Evolutionary conservation across 2,329 filamentous ascomycete species (phyloP).

Genomic region (Colletotrichum navitas): DNA sequence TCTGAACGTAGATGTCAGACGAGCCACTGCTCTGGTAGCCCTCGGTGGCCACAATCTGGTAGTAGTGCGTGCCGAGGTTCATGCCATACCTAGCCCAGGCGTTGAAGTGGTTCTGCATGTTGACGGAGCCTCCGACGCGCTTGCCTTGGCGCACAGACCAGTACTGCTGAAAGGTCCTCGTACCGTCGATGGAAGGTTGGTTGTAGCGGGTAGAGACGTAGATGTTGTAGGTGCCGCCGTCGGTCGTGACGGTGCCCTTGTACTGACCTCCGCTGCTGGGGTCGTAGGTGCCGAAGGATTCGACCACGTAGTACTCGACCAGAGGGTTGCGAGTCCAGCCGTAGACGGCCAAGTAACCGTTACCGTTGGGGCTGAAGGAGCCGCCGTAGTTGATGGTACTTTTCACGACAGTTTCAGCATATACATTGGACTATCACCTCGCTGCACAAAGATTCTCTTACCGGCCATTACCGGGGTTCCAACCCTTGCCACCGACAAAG

Average conservation of each 20-base stretch:
- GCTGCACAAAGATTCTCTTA: neutral
- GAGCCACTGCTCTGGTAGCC: constrained; percentile 64
- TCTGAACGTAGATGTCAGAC: constrained; percentile 54
- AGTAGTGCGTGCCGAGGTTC: constrained; percentile 62
- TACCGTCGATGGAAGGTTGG: constrained; percentile 62
- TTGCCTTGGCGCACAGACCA: constrained; percentile 63
- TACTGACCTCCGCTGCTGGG: constrained; percentile 52
- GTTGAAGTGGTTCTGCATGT: constrained; percentile 63
- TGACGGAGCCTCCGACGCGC: constrained; percentile 64
- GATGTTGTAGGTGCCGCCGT: constrained; percentile 54
- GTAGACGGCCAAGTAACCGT: constrained; percentile 63
- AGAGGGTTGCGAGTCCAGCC: constrained; percentile 56
- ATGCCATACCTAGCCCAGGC: constrained; percentile 63
- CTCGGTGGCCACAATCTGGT: constrained; percentile 67
- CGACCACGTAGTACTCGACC: constrained; percentile 58
- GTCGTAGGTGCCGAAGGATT: constrained; percentile 59
- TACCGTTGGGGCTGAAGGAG: constrained; percentile 47
- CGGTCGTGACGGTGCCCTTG: constrained; percentile 50
- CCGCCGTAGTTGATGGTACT: constrained; percentile 47
- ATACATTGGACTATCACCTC: neutral
- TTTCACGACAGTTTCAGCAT: neutral
- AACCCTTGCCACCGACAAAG: constrained; percentile 70
- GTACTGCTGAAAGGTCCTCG: constrained; percentile 63
- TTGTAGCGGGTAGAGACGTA: constrained; percentile 53
- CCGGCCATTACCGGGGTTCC: constrained; percentile 63